These are phyloP conservation scores for Yarrowia hollandica DNA, from an alignment of 805 yeast genomes.

Conservation along the genomic window DNA sequence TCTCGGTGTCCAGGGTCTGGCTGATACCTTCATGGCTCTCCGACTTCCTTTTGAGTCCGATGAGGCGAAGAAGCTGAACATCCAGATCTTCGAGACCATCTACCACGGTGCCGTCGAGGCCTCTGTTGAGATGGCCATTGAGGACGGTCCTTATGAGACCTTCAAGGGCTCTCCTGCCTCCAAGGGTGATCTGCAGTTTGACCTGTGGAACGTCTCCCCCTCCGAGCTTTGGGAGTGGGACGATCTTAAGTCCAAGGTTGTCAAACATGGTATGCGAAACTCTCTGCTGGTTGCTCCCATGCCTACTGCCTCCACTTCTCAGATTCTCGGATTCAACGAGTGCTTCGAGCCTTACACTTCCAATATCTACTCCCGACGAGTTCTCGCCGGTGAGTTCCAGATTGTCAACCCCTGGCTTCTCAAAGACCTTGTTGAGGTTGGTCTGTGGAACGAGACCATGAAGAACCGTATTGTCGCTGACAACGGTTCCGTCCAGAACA, in stretches of 20 bases:
- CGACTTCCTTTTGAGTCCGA: conserved; percentile 84
- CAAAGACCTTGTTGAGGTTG: conserved; percentile 76
- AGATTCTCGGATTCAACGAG: conserved; percentile 88
- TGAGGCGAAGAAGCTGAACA: conserved; percentile 72
- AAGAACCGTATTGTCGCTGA: conserved; percentile 72
- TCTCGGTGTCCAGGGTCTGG: conserved; percentile 97
- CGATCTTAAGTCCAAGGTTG: conserved; percentile 57
- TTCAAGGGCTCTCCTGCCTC: conserved; percentile 90
- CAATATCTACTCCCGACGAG: conserved; percentile 87
- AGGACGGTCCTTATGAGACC: conserved; percentile 67
- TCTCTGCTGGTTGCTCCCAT: conserved; percentile 79
- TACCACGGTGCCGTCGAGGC: conserved; percentile 92
- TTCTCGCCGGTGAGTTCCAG: conserved; percentile 90
- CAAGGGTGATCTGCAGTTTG: conserved; percentile 79
- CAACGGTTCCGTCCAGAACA: conserved; percentile 82
- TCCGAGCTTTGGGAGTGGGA: conserved; percentile 89
- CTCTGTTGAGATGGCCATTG: conserved; percentile 75
- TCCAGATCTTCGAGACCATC: conserved; percentile 89
- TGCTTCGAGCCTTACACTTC: conserved; percentile 97
- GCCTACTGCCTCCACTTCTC: conserved; percentile 99
- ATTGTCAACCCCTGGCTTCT: conserved; percentile 84
- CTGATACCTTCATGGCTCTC: conserved; percentile 79
- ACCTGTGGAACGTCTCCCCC: conserved; percentile 81
- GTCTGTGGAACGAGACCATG: conserved; percentile 79
- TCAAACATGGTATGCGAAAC: conserved; percentile 73